Conservation (phyloP, 352 stramenopile species). For the Phytopythium helicoides region DNA sequence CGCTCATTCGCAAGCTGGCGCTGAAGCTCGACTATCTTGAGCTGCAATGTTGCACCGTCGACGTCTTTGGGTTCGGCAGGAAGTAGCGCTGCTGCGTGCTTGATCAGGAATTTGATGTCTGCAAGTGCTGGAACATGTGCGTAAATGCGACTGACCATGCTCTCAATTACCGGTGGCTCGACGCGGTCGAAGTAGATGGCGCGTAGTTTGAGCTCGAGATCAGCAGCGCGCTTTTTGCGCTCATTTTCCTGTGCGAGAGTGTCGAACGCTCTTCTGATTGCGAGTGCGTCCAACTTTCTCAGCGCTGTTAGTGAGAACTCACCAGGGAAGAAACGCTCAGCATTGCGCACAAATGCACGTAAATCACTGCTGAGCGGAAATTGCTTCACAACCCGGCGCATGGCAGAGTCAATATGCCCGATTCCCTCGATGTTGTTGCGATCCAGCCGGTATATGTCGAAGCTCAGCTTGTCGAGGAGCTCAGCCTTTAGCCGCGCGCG, state of each 20-base stretch:
- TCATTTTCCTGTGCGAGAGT: constrained; percentile 42
- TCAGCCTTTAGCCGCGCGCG: constrained; percentile 52
- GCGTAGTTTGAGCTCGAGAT: constrained; percentile 89
- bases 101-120: constrained; percentile 84
- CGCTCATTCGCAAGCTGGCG: constrained; percentile 63
- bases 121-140: constrained; percentile 56
- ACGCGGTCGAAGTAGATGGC: constrained; percentile 90
- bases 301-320: constrained; percentile 32
- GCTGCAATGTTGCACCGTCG: constrained; percentile 53
- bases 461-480: constrained; percentile 52
- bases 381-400: constrained; percentile 55
- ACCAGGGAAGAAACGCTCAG: constrained; percentile 75
- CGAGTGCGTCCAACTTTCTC: constrained; percentile 4
- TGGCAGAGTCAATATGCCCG: constrained; percentile 25
- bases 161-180: constrained; percentile 73
- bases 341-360: constrained; percentile 79
- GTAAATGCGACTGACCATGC: constrained; percentile 84
- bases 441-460: constrained; percentile 59
- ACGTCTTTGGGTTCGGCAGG: constrained; percentile 61
- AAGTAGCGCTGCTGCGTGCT: constrained; percentile 69
- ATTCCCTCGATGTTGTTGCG: constrained; percentile 22
- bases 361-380: constrained; percentile 68
- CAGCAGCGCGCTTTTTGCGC: constrained; percentile 75
- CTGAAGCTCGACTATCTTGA: constrained; percentile 58
- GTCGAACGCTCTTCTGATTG: constrained; percentile 28